Conservation (phyloP, 2,329 filamentous ascomycete genomes). For the Cercospora citrullina region DNA sequence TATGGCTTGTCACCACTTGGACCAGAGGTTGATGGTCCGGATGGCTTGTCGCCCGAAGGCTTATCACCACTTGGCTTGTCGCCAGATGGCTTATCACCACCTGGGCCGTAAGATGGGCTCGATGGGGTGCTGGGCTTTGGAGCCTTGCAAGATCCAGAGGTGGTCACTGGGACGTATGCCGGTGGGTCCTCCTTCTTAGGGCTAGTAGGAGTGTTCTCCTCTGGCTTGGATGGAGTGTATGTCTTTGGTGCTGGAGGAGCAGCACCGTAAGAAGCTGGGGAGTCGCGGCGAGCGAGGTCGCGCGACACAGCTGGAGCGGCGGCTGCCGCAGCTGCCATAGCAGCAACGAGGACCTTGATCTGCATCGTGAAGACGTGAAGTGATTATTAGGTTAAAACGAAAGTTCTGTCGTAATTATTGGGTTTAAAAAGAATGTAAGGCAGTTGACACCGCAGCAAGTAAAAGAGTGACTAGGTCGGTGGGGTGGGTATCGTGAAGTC, state of each 20-base stretch:
- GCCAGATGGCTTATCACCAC: neutral
- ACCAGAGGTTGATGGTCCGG: neutral
- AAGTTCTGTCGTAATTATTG: constrained; percentile 1
- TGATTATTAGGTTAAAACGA: constrained; percentile 4
- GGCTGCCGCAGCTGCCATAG: neutral
- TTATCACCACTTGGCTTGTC: neutral
- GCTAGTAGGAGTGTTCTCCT: neutral
- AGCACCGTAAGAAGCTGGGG: neutral
- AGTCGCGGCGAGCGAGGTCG: neutral
- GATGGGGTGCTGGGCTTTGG: neutral
- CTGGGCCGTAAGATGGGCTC: neutral
- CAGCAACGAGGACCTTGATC: constrained; percentile 1
- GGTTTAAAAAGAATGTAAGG: constrained; percentile 1
- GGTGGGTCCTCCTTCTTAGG: neutral
- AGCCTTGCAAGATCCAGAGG: neutral
- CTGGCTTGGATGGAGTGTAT: neutral
- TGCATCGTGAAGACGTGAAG: constrained; percentile 1
- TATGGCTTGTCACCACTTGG: neutral
- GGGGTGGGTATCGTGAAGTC: neutral
- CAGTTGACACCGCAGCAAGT: constrained; percentile 1
- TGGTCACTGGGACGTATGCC: neutral
- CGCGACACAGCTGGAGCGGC: neutral
- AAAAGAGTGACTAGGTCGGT: constrained; percentile 4
- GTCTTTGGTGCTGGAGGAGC: neutral
- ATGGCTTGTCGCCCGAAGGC: neutral